Percentiles rank a stretch among this genome's conserved stretches.
These are phyloP conservation scores for Aspergillus neoniger DNA, from an alignment of 2,329 filamentous ascomycete genomes.

Conservation along the genomic window DNA sequence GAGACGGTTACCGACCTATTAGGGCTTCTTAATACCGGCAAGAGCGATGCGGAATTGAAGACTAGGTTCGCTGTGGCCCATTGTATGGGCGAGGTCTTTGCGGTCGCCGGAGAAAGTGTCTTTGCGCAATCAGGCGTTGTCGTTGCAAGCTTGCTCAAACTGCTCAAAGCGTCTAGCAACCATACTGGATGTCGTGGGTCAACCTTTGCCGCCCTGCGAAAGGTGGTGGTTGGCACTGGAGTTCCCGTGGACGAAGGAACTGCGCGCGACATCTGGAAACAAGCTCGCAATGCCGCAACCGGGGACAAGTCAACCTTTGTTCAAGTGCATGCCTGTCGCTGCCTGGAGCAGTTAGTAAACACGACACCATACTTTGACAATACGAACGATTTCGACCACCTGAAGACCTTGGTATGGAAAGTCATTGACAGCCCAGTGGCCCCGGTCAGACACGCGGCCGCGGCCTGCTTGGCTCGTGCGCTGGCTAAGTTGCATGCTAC, in stretches of 20 bases:
- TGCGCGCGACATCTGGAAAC: constrained; percentile 92
- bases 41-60: constrained; percentile 74
- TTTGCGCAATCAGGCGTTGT: constrained; percentile 78
- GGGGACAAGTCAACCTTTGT: constrained; percentile 82
- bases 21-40: constrained; percentile 69
- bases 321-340: constrained; percentile 75
- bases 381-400: constrained; percentile 82
- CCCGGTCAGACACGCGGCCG: constrained; percentile 79
- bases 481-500: constrained; percentile 79
- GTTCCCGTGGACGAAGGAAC: constrained; percentile 78
- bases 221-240: constrained; percentile 73
- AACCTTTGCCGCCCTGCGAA: constrained; percentile 72
- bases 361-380: constrained; percentile 83
- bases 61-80: constrained; percentile 84
- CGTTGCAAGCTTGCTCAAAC: constrained; percentile 71
- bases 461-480: constrained; percentile 79
- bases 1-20: constrained; percentile 92
- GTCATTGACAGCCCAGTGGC: constrained; percentile 75
- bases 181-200: constrained; percentile 82
- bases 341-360: constrained; percentile 71
- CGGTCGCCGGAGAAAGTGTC: constrained; percentile 89
- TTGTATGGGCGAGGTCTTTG: constrained; percentile 86
- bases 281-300: constrained; percentile 72
- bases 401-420: constrained; percentile 82
- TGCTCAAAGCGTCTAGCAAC: constrained; percentile 74